Base-by-base conservation (phyloP, 768 basidiomycete species). In the Tricholoma bakamatsutake region DNA sequence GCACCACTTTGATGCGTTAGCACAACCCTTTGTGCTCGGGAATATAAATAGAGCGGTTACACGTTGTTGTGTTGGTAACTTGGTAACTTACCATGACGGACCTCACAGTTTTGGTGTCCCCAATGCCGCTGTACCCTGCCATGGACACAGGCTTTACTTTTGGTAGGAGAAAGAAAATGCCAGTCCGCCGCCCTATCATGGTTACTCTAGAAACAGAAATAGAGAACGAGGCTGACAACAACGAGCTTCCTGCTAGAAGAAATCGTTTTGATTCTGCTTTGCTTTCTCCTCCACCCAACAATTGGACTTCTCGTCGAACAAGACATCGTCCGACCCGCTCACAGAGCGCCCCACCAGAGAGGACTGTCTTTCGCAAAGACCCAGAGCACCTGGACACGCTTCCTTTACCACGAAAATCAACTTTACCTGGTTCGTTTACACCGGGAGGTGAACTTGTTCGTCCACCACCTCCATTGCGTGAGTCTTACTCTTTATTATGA, bases 401-500 rank as follows among this genome's bases (percentile, higher is more conserved):
- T 15, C 50, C 59, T 7, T 50, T 57, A 12, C 53, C 63, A 34
- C 57, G 54, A 30, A 52, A 61, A 30, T 40, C 62, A 11, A 58
- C 45, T 28, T n/a, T 47, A 28, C 53, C 46, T 10, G 71, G 67
- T 53, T 61, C 64, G 12, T 53, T 62, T 9, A 55, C 63, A 53
- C 64, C 59, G 52, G 73, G 72, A 49, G 77, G 78, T 10, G 80
- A 83, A 57, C 74, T 82, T 28, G 66, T 80, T 33, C 80, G 75
- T 4, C 86, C 86, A 50, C 79, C 83, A 53, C 86, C 86, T 13
- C 82, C 83, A 47, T 72, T 88, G 47, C 76, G 85, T 88, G 66
- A 73, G 85, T 77, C 37, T 31, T 10, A n/a, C 7, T 8, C 5
- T 8, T 30, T 9, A 13, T 6, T n/a, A n/a, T n/a, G n/a, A n/a